These are phyloP conservation scores for barrel medic (Medicago truncatula) DNA, from an alignment of 306 rosid species.

Conservation along the genomic window DNA sequence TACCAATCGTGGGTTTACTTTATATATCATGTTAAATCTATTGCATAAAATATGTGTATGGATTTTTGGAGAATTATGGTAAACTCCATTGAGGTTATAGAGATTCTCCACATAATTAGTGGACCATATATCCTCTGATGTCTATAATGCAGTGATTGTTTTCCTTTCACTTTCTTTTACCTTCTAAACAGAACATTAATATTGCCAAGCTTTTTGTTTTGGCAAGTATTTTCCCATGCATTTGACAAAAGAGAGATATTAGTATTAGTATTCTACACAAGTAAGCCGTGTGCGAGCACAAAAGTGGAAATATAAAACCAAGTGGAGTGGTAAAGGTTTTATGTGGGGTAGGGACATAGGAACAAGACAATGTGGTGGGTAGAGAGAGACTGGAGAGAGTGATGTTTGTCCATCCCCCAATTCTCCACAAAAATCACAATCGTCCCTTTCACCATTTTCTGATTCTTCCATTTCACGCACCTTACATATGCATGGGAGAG, in stretches of 20 bases:
- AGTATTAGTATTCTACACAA: too few relatives aligned
- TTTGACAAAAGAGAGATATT: too few relatives aligned
- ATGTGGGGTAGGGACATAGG: background rate
- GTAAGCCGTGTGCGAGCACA: background rate
- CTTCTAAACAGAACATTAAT: too few relatives aligned
- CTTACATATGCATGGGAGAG: constrained; percentile 42
- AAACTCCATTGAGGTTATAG: too few relatives aligned
- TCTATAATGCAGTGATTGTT: background rate
- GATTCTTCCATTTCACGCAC: constrained; percentile 42
- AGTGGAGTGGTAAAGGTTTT: constrained; percentile 32
- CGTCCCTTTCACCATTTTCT: constrained; percentile 44
- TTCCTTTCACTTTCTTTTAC: background rate
- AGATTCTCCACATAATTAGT: too few relatives aligned
- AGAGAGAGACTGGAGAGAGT: background rate
- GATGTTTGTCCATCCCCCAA: constrained; percentile 30
- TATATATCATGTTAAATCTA: too few relatives aligned
- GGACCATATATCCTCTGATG: too few relatives aligned
- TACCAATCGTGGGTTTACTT: too few relatives aligned
- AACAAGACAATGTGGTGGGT: background rate
- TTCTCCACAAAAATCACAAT: constrained; percentile 58
- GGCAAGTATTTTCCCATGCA: too few relatives aligned
- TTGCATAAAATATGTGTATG: too few relatives aligned
- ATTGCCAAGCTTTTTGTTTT: too few relatives aligned
- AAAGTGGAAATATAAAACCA: background rate
- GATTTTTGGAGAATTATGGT: too few relatives aligned